These are phyloP conservation scores for Dendrobium nobile DNA, from an alignment of 106 monocot genomes.

Conservation along the genomic window DNA sequence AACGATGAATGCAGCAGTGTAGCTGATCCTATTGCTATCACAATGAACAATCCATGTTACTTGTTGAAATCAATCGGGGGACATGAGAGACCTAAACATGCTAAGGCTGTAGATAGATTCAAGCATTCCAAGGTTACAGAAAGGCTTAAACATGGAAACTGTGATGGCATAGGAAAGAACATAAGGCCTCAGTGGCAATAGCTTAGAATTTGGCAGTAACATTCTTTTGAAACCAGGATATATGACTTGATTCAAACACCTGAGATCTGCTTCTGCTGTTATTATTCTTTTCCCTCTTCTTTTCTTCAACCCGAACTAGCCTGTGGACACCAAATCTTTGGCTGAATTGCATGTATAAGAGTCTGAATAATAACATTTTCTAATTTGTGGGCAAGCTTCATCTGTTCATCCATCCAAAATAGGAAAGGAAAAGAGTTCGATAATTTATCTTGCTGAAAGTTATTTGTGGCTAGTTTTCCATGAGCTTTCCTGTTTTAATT, in stretches of 20 bases:
- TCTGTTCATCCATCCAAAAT: too few species aligned
- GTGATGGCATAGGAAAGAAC: neutral
- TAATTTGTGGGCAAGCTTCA: too few species aligned
- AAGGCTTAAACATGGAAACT: neutral
- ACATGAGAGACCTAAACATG: neutral
- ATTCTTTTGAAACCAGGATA: neutral
- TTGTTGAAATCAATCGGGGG: neutral
- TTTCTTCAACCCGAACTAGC: too few species aligned
- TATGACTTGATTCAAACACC: neutral
- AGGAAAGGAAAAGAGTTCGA: too few species aligned
- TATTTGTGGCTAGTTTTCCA: too few species aligned
- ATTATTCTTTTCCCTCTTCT: too few species aligned
- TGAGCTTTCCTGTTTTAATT: too few species aligned
- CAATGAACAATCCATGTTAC: neutral
- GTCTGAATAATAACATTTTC: too few species aligned
- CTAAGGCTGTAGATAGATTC: neutral
- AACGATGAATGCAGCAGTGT: neutral
- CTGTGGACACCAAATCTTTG: too few species aligned
- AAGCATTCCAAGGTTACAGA: slow-evolving; percentile 5
- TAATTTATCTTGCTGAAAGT: too few species aligned
- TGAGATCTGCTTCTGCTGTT: too few species aligned
- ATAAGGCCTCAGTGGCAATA: slow-evolving; percentile 4
- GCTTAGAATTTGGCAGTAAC: neutral
- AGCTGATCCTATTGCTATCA: neutral
- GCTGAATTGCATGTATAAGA: too few species aligned